These are phyloP conservation scores for Coelastrella sp. DNA, from an alignment of 139 green algal genomes.

Conservation along the genomic window DNA sequence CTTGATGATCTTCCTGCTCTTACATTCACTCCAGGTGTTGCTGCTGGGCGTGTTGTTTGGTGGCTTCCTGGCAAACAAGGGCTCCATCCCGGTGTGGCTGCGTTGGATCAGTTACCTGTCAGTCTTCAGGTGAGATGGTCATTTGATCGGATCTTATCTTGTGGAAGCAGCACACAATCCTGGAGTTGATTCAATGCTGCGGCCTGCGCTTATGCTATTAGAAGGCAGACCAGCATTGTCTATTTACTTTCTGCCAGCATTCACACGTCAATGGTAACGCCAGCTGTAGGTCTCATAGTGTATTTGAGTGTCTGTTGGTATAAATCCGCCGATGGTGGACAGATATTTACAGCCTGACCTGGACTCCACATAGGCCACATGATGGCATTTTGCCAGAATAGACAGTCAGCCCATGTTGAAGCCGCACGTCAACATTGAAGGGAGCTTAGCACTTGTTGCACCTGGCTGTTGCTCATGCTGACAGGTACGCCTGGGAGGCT, in stretches of 20 bases:
- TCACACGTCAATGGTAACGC: too few relatives aligned
- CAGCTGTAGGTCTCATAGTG: too few relatives aligned
- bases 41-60: constrained; percentile 81
- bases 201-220: too few relatives aligned
- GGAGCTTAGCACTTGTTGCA: background rate
- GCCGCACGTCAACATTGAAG: background rate
- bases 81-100: constrained; percentile 63
- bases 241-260: too few relatives aligned
- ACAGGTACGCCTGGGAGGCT: constrained; percentile 66
- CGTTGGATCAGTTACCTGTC: constrained; percentile 73
- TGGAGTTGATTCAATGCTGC: too few relatives aligned
- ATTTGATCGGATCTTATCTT: too few relatives aligned
- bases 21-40: constrained; percentile 54
- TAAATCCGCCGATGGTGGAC: too few relatives aligned
- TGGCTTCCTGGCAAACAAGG: constrained; percentile 77
- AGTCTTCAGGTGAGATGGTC: constrained; percentile 56
- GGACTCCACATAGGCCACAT: too few relatives aligned
- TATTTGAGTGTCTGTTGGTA: too few relatives aligned
- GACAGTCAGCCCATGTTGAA: background rate
- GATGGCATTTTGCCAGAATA: background rate
- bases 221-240: too few relatives aligned
- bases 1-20: background rate
- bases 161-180: too few relatives aligned
- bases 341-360: too few relatives aligned
- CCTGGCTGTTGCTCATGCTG: background rate